Evolutionary conservation across 805 yeast genomes (phyloP), one percentile per base, ranked within the genome.

Genomic region (Tetrapisispora pingtungensis): DNA sequence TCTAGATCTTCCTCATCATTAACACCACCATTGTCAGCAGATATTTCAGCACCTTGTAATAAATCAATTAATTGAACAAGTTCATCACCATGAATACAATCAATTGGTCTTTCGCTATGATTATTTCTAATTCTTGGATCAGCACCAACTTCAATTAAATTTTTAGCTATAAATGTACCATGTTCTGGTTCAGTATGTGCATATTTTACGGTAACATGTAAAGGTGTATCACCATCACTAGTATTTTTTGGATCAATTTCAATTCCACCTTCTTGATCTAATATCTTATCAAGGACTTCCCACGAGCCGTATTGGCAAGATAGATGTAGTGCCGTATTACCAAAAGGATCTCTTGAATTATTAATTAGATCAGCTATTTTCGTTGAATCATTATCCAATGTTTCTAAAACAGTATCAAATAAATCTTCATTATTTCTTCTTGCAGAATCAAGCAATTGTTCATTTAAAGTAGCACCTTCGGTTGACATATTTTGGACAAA

Each of bases 91-190:
- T 63, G 68, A 14, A 77, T 80, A 47, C 88, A 69, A 52, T 86
- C 87, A 33, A 82, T 71, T 7, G 97, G 95, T 53, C 76, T 84
- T 54, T 81, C 73, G 20, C 85, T 85, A 33, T 71, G 69, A 32
- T 71, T 73, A 57, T 84, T 84, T 50, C 61, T 71, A 15, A 75
- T 58, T 41, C 74, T 70, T 2, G 94, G 85, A 64, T 89, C 93
- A 1, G 93, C 81, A 3, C 98, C 97, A 26, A 94, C 95, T 56
- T 89, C 96, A 34, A 93, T 68, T 49, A 93, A 73, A 59, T 81
- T 83, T 56, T 85, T 95, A 12, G 81, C 77, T 30, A 88, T 70
- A 52, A 80, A 85, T 20, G 72, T 67, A 0, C 95, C 96, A 62
- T 83, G 88, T 47, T 85, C 96, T 0, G 93, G 85, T 57, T 90